Evolutionary conservation across 257 asterid genomes (phyloP), one percentile per base, ranked within the genome.

Genomic region (Forsythia suspensa): DNA sequence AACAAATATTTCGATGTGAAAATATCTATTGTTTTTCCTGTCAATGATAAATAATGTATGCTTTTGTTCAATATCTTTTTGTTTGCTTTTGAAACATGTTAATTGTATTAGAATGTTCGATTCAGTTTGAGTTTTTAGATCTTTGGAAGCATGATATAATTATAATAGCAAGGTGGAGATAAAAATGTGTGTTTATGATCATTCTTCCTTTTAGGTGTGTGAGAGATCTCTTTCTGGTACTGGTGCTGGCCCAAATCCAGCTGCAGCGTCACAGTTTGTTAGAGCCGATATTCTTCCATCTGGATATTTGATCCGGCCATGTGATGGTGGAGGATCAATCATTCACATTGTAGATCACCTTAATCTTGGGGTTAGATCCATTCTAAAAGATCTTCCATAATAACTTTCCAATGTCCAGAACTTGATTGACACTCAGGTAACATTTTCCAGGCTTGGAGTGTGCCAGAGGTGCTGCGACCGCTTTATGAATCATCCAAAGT

Each of bases 271-370:
- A 71, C 97, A 91, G 81, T 96, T 94, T 82, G 91, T 92, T 70
- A 89, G 98, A 87, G 97, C 91, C 66, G 97, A 94, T 86, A 87
- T 90, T 88, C 95, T 94, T 84, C 98, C 98, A 20, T 91, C 96
- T 29, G 99, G 99, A 70, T 96, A 91, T 83, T 81, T 96, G 83
- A 89, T 96, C 61, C 85, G 98, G 73, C 98, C 98, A 0, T 93
- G 96, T 59, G 99, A 95, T 10, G 99, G 99, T 72, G 98, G 99
- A 77, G 99, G 99, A 70, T 95, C 99, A 18, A 95, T 93, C 79
- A 93, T 95, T 78, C 98, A 95, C 84, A 93, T 95, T 34, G 98
- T 95, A 57, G 99, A 95, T 80, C 99, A 95, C 89, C 83, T 91
- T 39, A 93, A 91, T 83, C 88, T 95, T 2, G 92, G 92, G 99